Base-by-base conservation (phyloP, 208 protist genomes). In the Leishmania martiniquensis region DNA sequence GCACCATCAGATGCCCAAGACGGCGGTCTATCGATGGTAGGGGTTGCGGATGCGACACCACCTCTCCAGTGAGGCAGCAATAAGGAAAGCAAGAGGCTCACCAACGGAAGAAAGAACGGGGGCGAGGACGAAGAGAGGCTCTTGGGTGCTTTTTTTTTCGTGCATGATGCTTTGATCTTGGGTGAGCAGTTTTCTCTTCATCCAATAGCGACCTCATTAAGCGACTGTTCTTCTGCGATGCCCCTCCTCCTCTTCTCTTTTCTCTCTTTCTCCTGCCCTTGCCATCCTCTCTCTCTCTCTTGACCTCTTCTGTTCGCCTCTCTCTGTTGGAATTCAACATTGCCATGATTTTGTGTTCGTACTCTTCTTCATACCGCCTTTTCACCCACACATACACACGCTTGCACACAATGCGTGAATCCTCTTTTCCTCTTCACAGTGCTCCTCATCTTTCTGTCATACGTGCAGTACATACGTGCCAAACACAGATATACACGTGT, bases 251-350 rank as follows among this genome's bases (percentile, higher is more conserved):
- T 80, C 34, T 60, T 39, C 39, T 52, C 32, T 20, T 75, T 29
- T 44, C 34, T n/a, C 73, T 60, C 51, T 17, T 32, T 17, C 29
- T 51, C 62, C 34, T 77, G 25, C 69, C 25, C 62, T 70, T 42
- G 47, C 17, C 52, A 51, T 55, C 22, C 39, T 80, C 54, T 55
- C 67, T 29, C 51, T 68, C 51, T 66, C 55, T 63, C 47, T 69
- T 79, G 78, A 29, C 12, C 2, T 63, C 57, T 13, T 32, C 55
- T 60, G 1, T 32, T 20, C 12, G 1, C 25, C 65, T 47, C 4
- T 29, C 42, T 47, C 42, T 4, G 1, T 47, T 32, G 10, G 65
- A n/a, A 69, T 69, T 32, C 65, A 20, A 44, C 7, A 20, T 69
- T 25, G 6, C 34, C 51, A 63, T 34, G 25, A 34, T 22, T 32